These are phyloP conservation scores for Populus trichocarpa DNA, from an alignment of 441 rosid species.

Conservation along the genomic window DNA sequence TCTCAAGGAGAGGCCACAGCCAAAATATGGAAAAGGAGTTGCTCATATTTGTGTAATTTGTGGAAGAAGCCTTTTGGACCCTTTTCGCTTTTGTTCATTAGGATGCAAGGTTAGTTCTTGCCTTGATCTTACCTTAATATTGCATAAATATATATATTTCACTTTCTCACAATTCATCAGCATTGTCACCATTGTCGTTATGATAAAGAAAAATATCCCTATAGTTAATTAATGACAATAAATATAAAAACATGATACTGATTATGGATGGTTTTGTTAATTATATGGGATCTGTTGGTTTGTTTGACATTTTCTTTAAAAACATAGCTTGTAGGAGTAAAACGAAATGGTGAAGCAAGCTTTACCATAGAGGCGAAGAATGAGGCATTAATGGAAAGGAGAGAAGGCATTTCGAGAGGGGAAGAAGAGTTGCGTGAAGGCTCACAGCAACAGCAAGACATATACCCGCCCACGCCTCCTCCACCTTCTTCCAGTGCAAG, in stretches of 20 bases:
- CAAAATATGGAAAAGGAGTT: conserved; percentile 46
- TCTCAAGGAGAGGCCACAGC: conserved; percentile 71
- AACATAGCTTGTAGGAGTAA: conserved; percentile 52
- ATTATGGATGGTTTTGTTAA: too few relatives aligned
- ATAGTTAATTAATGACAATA: too few relatives aligned
- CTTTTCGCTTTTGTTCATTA: conserved; percentile 67
- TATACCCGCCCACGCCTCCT: conserved; percentile 40
- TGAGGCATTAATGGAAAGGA: conserved; percentile 38
- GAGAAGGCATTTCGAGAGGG: conserved; percentile 35
- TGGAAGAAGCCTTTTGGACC: conserved; percentile 60
- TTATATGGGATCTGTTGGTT: neutral
- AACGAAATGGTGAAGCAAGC: conserved; percentile 49
- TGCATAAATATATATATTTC: neutral
- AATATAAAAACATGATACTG: too few relatives aligned
- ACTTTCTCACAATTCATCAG: neutral
- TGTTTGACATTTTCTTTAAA: neutral
- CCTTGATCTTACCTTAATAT: conserved; percentile 6
- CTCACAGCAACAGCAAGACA: conserved; percentile 28
- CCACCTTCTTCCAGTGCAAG: conserved; percentile 43
- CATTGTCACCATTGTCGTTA: conserved; percentile 10
- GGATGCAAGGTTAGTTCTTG: conserved; percentile 64
- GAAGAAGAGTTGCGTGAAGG: conserved; percentile 49
- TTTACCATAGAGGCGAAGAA: conserved; percentile 45
- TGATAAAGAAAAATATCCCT: neutral
- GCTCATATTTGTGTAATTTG: conserved; percentile 62